Conservation (phyloP, 2,329 filamentous ascomycete genomes). For the Fusarium denticulatum region DNA sequence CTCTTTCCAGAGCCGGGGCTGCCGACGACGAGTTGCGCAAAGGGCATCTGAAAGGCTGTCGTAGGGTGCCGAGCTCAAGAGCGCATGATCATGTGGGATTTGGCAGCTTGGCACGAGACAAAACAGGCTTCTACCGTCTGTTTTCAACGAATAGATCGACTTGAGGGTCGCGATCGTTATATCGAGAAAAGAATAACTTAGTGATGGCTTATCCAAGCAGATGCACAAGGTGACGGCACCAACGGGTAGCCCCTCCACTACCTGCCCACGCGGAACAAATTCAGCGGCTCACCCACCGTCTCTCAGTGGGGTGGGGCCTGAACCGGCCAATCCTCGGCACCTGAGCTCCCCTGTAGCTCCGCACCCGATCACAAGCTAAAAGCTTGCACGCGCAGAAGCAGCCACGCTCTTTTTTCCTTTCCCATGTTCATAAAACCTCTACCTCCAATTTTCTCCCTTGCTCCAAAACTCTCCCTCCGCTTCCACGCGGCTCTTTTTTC, state of each 20-base stretch:
- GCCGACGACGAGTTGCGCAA: slow-evolving; percentile 86
- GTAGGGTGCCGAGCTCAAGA: slow-evolving; percentile 32
- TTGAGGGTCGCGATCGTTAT: neutral
- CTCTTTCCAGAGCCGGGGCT: slow-evolving; percentile 96
- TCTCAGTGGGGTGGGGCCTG: slow-evolving; percentile 26
- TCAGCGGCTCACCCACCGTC: slow-evolving; percentile 25
- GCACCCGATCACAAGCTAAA: slow-evolving; percentile 44
- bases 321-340: slow-evolving; percentile 42
- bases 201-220: slow-evolving; percentile 8
- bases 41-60: slow-evolving; percentile 60
- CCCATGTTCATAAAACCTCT: slow-evolving; percentile 37
- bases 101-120: neutral
- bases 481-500: slow-evolving; percentile 37
- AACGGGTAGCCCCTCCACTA: slow-evolving; percentile 38
- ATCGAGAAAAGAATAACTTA: neutral
- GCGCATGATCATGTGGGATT: slow-evolving; percentile 34
- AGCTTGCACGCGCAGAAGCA: slow-evolving; percentile 29
- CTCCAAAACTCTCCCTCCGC: slow-evolving; percentile 31
- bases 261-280: slow-evolving; percentile 24
- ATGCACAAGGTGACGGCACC: slow-evolving; percentile 27
- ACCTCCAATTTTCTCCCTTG: slow-evolving; percentile 24
- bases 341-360: slow-evolving; percentile 40
- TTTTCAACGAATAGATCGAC: neutral
- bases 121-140: slow-evolving; percentile 19
- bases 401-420: slow-evolving; percentile 36